Conservation (phyloP, 2,329 filamentous ascomycete species). For the Dothideomycetes sp. region DNA sequence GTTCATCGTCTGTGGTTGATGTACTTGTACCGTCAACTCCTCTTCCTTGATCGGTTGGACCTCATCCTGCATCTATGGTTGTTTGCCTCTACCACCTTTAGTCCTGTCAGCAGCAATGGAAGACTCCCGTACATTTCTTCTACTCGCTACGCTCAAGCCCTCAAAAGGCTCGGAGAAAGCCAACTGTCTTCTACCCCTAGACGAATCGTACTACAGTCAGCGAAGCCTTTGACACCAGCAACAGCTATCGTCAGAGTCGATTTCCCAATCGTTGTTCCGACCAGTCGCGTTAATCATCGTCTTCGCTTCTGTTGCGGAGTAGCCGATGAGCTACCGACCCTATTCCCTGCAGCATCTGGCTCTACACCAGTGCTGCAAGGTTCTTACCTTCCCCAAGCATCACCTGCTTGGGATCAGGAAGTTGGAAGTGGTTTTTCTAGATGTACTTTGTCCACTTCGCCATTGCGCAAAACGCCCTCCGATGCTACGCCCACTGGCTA, state of each 20-base stretch:
- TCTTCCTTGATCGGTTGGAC: conserved; percentile 3
- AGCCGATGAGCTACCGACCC: conserved; percentile 49
- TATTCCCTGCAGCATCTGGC: conserved; percentile 18
- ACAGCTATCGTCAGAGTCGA: conserved; percentile 43
- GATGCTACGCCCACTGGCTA: conserved; percentile 19
- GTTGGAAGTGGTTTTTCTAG: conserved; percentile 76
- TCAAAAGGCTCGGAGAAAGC: conserved; percentile 28
- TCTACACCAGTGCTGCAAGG: conserved; percentile 13
- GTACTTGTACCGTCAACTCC: conserved; percentile 1
- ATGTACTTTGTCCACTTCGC: conserved; percentile 82
- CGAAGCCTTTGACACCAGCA: conserved; percentile 40
- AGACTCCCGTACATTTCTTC: conserved; percentile 44
- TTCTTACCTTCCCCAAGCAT: conserved; percentile 17
- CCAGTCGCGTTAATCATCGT: conserved; percentile 60
- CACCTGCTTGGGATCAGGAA: conserved; percentile 23
- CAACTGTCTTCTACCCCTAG: conserved; percentile 39
- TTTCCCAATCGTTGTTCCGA: conserved; percentile 41
- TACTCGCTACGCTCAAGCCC: conserved; percentile 29
- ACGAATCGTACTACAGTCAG: conserved; percentile 22
- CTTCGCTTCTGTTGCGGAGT: conserved; percentile 42
- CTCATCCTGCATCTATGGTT: conserved; percentile 5
- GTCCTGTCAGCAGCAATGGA: conserved; percentile 22
- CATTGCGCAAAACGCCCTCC: conserved; percentile 48
- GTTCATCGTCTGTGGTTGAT: conserved; percentile 2
- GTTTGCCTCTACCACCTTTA: neutral